Conservation (phyloP, 75 land plant species). For the Azolla pinnata region DNA sequence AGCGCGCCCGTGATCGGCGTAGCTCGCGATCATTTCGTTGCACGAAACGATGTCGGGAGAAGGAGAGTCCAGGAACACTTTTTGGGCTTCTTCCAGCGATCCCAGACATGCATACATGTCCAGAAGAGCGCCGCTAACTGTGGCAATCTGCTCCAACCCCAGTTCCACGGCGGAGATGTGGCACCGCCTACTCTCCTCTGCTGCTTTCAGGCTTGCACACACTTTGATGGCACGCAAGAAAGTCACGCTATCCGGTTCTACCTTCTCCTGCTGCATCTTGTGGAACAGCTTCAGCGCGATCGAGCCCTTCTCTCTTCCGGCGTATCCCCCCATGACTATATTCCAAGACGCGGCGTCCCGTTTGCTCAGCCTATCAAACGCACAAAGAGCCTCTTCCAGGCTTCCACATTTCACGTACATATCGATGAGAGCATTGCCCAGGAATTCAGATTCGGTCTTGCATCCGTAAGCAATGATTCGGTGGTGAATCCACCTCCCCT, state of each 20-base stretch:
- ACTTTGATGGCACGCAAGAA: neutral
- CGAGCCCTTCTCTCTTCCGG: neutral
- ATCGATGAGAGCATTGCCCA: constrained; percentile 14
- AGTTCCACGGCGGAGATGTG: constrained; percentile 1
- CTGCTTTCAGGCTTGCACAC: neutral
- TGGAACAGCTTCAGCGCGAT: neutral
- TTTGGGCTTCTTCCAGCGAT: constrained; percentile 1
- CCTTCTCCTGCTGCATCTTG: neutral
- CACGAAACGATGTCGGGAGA: constrained; percentile 14
- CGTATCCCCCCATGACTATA: constrained; percentile 2
- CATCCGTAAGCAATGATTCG: no score
- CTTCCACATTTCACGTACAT: constrained; percentile 15
- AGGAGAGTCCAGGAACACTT: neutral
- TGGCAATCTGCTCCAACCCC: neutral
- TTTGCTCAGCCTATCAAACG: constrained; percentile 4
- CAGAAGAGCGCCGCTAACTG: neutral
- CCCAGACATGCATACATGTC: neutral
- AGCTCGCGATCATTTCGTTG: constrained; percentile 49
- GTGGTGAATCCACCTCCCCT: no score
- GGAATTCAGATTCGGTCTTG: no score
- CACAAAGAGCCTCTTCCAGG: constrained; percentile 1
- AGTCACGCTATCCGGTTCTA: constrained; percentile 2
- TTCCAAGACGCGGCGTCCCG: neutral
- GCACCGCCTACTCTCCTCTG: constrained; percentile 3
- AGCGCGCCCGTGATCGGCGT: constrained; percentile 28